Evolutionary conservation across 805 yeast genomes (phyloP).

Genomic region (Metschnikowia similis): DNA sequence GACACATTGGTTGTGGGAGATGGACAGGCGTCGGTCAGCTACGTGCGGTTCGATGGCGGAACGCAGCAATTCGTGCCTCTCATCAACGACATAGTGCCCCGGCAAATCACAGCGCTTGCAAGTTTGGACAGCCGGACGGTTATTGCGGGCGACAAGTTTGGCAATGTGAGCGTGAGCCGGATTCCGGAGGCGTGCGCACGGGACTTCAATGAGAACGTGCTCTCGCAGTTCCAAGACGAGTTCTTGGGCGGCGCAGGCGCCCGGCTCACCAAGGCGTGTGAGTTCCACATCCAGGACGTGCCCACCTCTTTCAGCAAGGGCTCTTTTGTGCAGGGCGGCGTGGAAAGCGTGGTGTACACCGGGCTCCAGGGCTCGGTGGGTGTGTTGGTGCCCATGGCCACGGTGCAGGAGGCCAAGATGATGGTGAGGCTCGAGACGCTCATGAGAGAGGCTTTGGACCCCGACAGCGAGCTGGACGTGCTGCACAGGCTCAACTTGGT

Average conservation of each 20-base stretch:
- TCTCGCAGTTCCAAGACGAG: constrained; percentile 25
- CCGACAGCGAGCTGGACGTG: constrained; percentile 24
- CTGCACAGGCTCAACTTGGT: constrained; percentile 35
- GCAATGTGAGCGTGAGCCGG: constrained; percentile 69
- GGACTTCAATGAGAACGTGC: constrained; percentile 46
- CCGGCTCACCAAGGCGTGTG: constrained; percentile 49
- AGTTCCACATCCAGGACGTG: constrained; percentile 67
- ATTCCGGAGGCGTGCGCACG: constrained; percentile 48
- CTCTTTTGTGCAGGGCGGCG: constrained; percentile 55
- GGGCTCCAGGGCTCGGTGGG: constrained; percentile 86
- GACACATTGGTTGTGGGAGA: constrained; percentile 68
- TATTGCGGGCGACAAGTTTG: constrained; percentile 83
- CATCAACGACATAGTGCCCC: constrained; percentile 62
- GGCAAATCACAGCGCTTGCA: constrained; percentile 60
- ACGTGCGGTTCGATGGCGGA: constrained; percentile 47
- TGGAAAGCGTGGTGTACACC: constrained; percentile 61
- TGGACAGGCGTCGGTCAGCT: constrained; percentile 58
- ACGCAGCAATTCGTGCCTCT: constrained; percentile 54
- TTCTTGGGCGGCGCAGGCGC: constrained; percentile 49
- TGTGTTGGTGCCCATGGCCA: constrained; percentile 59
- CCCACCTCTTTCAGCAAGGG: constrained; percentile 58
- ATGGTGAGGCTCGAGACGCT: constrained; percentile 51
- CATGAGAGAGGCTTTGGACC: constrained; percentile 30
- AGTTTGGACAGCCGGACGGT: constrained; percentile 73
- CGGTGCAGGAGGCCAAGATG: constrained; percentile 57